Conservation (phyloP, 1,284 basidiomycete species). For the Papiliotrema flavescens region DNA sequence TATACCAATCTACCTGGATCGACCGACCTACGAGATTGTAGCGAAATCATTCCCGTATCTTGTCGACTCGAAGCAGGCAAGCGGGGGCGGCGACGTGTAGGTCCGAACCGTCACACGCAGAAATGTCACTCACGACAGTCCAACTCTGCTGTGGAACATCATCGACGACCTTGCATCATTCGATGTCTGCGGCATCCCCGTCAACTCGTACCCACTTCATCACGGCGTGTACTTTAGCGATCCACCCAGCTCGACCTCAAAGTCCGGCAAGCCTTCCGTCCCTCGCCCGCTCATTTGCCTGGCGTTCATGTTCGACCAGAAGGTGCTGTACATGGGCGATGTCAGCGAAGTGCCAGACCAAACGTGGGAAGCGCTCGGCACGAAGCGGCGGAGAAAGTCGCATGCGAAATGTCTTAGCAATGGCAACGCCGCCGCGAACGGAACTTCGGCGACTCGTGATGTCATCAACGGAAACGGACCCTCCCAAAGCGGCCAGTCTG, state of each 20-base stretch:
- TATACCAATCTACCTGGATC: constrained; percentile 44
- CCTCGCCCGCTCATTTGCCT: constrained; percentile 29
- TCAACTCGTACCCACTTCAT: constrained; percentile 34
- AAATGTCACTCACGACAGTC: constrained; percentile 15
- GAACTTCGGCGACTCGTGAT: neutral
- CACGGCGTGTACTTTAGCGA: constrained; percentile 4
- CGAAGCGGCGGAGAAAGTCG: constrained; percentile 3
- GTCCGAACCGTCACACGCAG: too few species aligned
- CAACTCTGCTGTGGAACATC: constrained; percentile 33
- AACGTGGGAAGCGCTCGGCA: constrained; percentile 1
- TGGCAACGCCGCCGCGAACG: neutral
- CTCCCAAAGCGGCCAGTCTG: neutral
- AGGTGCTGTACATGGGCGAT: constrained; percentile 31
- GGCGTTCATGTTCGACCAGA: constrained; percentile 31
- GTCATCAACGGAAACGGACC: neutral
- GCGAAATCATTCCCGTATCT: constrained; percentile 46
- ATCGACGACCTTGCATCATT: constrained; percentile 40
- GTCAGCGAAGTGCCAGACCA: constrained; percentile 23
- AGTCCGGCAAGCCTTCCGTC: neutral
- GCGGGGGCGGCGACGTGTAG: constrained; percentile 51
- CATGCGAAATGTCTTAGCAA: neutral
- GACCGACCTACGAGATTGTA: constrained; percentile 39
- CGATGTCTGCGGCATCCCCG: constrained; percentile 35
- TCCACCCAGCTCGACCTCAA: neutral
- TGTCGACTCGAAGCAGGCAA: constrained; percentile 46